A percentile compares a stretch with the other conserved stretches of the same genome.
Evolutionary conservation across 2,329 filamentous ascomycete species (phyloP).

Genomic region (Fusarium mexicanum): DNA sequence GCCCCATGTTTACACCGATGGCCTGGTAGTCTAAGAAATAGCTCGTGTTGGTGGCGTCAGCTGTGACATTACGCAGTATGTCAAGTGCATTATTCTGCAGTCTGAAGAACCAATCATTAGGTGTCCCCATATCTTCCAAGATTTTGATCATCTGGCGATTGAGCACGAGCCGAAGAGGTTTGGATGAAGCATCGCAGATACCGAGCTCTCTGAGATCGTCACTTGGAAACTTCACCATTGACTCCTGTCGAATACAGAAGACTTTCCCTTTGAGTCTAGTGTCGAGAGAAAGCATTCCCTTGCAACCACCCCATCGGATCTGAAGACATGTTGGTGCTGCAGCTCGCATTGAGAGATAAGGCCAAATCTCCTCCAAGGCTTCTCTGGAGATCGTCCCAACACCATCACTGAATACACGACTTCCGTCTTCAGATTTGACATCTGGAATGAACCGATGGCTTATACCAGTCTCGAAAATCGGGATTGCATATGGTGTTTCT

Average conservation of each 20-base stretch:
- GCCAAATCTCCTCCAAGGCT: slow-evolving; percentile 70
- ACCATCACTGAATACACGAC: slow-evolving; percentile 79
- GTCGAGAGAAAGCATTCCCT: slow-evolving; percentile 82
- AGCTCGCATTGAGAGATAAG: slow-evolving; percentile 57
- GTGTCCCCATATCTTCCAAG: slow-evolving; percentile 78
- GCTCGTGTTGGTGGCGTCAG: slow-evolving; percentile 68
- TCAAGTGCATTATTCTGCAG: slow-evolving; percentile 72
- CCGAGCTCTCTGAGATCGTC: slow-evolving; percentile 66
- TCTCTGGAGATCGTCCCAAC: slow-evolving; percentile 76
- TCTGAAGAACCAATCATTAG: slow-evolving; percentile 66
- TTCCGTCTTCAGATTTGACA: slow-evolving; percentile 58
- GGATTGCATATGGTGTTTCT: slow-evolving; percentile 74
- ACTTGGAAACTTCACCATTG: slow-evolving; percentile 83
- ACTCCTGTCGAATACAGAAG: slow-evolving; percentile 70
- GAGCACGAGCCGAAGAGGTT: slow-evolving; percentile 73
- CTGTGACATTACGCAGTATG: slow-evolving; percentile 67
- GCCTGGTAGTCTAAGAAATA: slow-evolving; percentile 70
- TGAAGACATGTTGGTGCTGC: slow-evolving; percentile 74
- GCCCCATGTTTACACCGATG: slow-evolving; percentile 67
- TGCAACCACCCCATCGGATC: slow-evolving; percentile 77
- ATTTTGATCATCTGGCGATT: slow-evolving; percentile 89
- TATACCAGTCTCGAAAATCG: slow-evolving; percentile 54
- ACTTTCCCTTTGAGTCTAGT: slow-evolving; percentile 63
- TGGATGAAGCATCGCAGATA: slow-evolving; percentile 75
- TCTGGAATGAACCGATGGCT: slow-evolving; percentile 55